phyloP scores from a whole-genome alignment of 768 basidiomycete genomes.

The Pisolithus orientalis region DNA sequence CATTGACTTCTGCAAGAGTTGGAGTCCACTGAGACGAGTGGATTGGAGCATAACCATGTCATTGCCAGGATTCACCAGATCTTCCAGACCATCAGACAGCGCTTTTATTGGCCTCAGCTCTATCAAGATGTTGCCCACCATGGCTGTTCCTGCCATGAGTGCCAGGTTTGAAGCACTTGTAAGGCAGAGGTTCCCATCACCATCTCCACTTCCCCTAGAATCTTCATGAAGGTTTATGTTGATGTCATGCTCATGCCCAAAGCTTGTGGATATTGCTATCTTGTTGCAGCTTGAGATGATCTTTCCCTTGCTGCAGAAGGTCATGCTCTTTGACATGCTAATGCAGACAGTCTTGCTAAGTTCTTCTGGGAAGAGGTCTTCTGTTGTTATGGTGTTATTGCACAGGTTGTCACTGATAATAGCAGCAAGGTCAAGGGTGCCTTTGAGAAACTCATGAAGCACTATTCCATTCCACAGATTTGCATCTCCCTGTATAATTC shows the following conservation, averaged over 20 bases:
- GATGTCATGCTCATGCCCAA: constrained; percentile 3
- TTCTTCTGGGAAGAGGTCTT: constrained; percentile 20
- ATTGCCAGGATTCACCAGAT: too few relatives aligned
- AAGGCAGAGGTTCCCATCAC: constrained; percentile 10
- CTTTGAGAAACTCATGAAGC: rapidly evolving
- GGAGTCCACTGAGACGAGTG: too few relatives aligned
- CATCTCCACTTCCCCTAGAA: neutral
- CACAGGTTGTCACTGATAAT: constrained; percentile 4
- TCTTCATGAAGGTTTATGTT: constrained; percentile 8
- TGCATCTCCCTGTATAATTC: constrained; percentile 29
- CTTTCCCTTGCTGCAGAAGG: constrained; percentile 16
- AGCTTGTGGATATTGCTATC: constrained; percentile 3
- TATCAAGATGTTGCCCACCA: too few relatives aligned
- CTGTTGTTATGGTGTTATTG: neutral
- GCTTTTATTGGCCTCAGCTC: neutral
- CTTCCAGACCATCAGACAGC: too few relatives aligned
- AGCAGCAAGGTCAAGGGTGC: neutral
- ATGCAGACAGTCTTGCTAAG: neutral
- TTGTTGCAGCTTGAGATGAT: constrained; percentile 6
- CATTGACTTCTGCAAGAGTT: too few relatives aligned
- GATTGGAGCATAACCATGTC: too few relatives aligned
- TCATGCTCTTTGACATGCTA: constrained; percentile 20
- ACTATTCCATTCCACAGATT: neutral
- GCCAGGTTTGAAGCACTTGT: constrained; percentile 21
- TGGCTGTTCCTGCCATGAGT: constrained; percentile 33